Evolutionary conservation across 1,284 basidiomycete species (phyloP).

Genomic region (Ganoderma lucidum): DNA sequence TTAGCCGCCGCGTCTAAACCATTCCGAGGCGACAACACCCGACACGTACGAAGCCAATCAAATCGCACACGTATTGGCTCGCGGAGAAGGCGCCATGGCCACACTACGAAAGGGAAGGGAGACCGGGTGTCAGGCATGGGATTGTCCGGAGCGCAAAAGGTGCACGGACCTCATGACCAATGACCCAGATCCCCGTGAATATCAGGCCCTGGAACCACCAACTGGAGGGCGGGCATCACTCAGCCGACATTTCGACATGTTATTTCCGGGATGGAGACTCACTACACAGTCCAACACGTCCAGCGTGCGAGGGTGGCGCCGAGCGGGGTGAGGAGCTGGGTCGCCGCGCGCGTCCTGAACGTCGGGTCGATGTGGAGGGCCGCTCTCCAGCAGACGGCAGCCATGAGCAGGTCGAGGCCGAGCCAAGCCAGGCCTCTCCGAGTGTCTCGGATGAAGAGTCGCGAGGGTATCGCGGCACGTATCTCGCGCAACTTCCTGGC

Average conservation of each 20-base stretch:
- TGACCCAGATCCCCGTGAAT: slow-evolving; percentile 70
- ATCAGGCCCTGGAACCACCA: slow-evolving; percentile 72
- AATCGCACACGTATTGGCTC: slow-evolving; percentile 36
- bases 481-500: slow-evolving; percentile 57
- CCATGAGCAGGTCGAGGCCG: slow-evolving; percentile 55
- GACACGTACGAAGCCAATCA: slow-evolving; percentile 50
- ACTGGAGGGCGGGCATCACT: slow-evolving; percentile 37
- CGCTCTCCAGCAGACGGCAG: slow-evolving; percentile 51
- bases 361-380: slow-evolving; percentile 58
- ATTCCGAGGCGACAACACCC: slow-evolving; percentile 4
- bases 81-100: slow-evolving; percentile 43
- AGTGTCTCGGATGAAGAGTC: slow-evolving; percentile 43
- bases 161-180: slow-evolving; percentile 59
- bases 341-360: slow-evolving; percentile 41
- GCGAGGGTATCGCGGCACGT: slow-evolving; percentile 58
- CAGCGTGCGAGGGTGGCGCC: slow-evolving; percentile 51
- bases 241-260: slow-evolving; percentile 1
- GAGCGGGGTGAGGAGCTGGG: slow-evolving; percentile 42
- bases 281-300: slow-evolving; percentile 50
- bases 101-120: slow-evolving; percentile 32
- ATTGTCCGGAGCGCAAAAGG: neutral
- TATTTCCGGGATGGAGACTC: slow-evolving; percentile 15
- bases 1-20: slow-evolving; percentile 12
- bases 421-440: slow-evolving; percentile 37
- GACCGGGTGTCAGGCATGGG: neutral